Conservation (phyloP, 257 asterid species). For the Solanum ossicruentum region DNA sequence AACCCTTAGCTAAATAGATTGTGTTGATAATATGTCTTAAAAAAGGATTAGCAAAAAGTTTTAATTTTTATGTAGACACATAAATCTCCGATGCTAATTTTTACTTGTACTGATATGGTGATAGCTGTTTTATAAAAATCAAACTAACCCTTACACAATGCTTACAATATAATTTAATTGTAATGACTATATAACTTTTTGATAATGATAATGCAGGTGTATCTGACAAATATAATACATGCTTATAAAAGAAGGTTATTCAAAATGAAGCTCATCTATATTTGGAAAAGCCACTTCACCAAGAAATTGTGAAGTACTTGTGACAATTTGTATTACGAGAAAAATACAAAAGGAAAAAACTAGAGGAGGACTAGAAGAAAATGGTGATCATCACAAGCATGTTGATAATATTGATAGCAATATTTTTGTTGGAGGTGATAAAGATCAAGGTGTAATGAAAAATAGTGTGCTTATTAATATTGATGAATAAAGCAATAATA, state of each 20-base stretch:
- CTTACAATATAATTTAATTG: background rate
- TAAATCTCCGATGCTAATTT: too few relatives aligned
- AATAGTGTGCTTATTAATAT: background rate
- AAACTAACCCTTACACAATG: background rate
- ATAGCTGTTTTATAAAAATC: too few relatives aligned
- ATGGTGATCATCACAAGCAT: background rate
- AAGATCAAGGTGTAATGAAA: background rate
- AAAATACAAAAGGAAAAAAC: background rate
- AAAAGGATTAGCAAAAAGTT: too few relatives aligned
- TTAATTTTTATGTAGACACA: background rate
- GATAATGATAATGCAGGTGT: too few relatives aligned
- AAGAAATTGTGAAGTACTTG: background rate
- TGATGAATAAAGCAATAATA: background rate
- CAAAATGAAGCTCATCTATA: background rate
- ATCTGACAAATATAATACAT: background rate
- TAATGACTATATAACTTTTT: too few relatives aligned
- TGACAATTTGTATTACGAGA: background rate
- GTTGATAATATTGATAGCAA: background rate
- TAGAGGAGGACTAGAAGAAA: background rate
- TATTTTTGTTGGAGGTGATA: background rate
- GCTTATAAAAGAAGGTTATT: background rate
- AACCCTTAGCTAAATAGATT: too few relatives aligned
- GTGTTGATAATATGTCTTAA: too few relatives aligned
- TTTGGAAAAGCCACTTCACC: background rate
- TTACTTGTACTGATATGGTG: background rate